Evolutionary conservation across 176 grass and related monocot genomes (phyloP).

Genomic region (Luzula sylvatica): DNA sequence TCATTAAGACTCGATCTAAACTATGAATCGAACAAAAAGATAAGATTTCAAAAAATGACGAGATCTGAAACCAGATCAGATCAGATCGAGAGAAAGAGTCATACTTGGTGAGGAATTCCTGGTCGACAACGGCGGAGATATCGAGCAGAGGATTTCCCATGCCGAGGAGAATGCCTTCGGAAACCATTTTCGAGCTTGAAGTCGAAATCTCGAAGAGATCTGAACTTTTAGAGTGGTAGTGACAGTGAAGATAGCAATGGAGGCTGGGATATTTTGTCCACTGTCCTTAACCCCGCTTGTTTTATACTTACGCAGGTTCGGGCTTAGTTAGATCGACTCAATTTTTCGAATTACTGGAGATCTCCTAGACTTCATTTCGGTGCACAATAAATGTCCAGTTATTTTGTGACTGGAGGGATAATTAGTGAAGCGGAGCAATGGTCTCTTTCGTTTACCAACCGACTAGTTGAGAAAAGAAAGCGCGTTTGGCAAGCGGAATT

Average conservation of each 20-base stretch:
- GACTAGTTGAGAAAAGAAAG: neutral
- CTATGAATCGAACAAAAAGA: neutral
- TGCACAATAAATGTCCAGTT: neutral
- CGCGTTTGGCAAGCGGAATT: too few relatives aligned
- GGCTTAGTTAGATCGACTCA: neutral
- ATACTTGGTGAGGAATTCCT: conserved; percentile 79
- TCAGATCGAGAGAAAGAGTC: neutral
- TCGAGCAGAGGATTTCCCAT: conserved; percentile 99
- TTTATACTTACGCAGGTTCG: conserved; percentile 1
- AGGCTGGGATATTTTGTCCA: conserved; percentile 2
- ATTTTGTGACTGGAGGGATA: neutral
- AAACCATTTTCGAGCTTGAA: neutral
- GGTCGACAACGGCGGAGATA: conserved; percentile 92
- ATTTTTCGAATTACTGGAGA: conserved; percentile 11
- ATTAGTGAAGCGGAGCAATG: neutral
- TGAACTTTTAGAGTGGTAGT: conserved; percentile 7
- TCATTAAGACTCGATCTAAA: conserved; percentile 3
- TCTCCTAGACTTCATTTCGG: neutral
- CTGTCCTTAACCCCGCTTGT: neutral
- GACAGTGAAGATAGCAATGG: neutral
- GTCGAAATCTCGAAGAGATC: conserved; percentile 30
- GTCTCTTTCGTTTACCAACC: conserved; percentile 14
- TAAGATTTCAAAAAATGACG: neutral
- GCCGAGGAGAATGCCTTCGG: conserved; percentile 77
- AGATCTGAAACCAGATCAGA: neutral